Evolutionary conservation across 2,329 filamentous ascomycete species (phyloP), one percentile per base, ranked within the genome.

Genomic region (Aspergillus glaucus): DNA sequence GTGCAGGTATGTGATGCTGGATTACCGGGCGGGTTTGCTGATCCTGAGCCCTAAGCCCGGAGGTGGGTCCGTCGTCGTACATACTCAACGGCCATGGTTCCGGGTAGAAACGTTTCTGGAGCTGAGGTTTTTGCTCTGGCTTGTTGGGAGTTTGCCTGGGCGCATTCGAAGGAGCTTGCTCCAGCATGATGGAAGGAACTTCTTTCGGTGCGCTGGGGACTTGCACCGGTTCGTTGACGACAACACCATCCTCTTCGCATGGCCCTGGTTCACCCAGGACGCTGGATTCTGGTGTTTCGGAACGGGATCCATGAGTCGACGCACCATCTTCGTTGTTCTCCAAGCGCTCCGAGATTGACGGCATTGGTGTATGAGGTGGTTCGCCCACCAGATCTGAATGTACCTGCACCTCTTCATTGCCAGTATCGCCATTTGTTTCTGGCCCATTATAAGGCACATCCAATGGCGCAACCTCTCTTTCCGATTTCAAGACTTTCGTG

Each of bases 341-440:
- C 8, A 59, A 42, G 7, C 55, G 57, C 43, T 62, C 57, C 3
- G 58, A 59, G 47, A 62, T 62, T 3, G 62, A 62, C 9, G 55
- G 55, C 50, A 64, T 62, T 3, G 51, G 57, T 22, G 52, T 50
- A 14, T 55, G 46, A 7, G 59, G 52, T 8, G 51, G 44, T 15
- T 62, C 58, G 15, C 49, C 55, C n/a, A 62, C 51, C 3, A 59
- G 52, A 7, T 60, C 59, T 9, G 50, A 49, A 34, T 60, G 52
- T 24, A 48, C 50, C 45, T 55, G 44, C n/a, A 54, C 43, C 28
- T 52, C 47, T 14, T 54, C 34, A 7, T 49, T 30, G 26, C 26
- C 10, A 30, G 26, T 30, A 30, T 30, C 10, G 10, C 26, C 9
- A 9, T 30, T 30, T 30, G 26, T 30, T 12, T 30, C 26, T 12